These are phyloP conservation scores for Fusarium sp. DNA, from an alignment of 2,329 filamentous ascomycete species.

Conservation along the genomic window DNA sequence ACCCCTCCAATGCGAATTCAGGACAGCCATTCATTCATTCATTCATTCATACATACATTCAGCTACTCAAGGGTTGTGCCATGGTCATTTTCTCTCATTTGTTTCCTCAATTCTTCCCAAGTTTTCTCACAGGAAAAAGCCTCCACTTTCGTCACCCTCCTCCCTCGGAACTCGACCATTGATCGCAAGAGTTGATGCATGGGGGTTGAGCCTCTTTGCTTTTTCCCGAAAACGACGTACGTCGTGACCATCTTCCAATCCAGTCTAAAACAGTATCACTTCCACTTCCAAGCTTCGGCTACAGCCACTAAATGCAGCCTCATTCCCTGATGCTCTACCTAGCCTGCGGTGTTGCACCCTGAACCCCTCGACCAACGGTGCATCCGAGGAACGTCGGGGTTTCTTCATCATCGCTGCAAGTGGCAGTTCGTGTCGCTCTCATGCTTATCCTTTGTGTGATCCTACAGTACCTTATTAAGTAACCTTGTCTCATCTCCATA, in stretches of 20 bases:
- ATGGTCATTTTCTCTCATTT: slow-evolving; percentile 13
- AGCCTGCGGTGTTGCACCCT: slow-evolving; percentile 1
- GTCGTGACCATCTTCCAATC: slow-evolving; percentile 21
- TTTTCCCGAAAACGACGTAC: slow-evolving; percentile 31
- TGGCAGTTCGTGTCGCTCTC: slow-evolving; percentile 24
- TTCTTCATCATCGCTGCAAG: slow-evolving; percentile 35
- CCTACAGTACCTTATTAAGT: slow-evolving; percentile 28
- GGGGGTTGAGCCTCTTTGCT: slow-evolving; percentile 35
- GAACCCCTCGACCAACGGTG: slow-evolving; percentile 10
- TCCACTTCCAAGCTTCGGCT: not conserved
- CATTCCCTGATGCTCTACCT: slow-evolving; percentile 1
- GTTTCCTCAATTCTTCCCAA: slow-evolving; percentile 14
- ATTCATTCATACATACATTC: not conserved
- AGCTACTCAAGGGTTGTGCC: not conserved
- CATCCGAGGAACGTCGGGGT: slow-evolving; percentile 37
- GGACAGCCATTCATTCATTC: not conserved
- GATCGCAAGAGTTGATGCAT: not conserved
- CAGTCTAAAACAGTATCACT: not conserved
- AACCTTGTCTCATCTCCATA: slow-evolving; percentile 29
- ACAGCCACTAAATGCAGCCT: slow-evolving; percentile 28
- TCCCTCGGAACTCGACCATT: slow-evolving; percentile 11
- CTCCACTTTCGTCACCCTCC: slow-evolving; percentile 2
- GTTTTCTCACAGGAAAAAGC: not conserved
- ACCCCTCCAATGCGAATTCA: not conserved
- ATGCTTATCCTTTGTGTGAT: slow-evolving; percentile 20